Conservation (phyloP, 2,329 filamentous ascomycete species). For the Esteya vermicola region DNA sequence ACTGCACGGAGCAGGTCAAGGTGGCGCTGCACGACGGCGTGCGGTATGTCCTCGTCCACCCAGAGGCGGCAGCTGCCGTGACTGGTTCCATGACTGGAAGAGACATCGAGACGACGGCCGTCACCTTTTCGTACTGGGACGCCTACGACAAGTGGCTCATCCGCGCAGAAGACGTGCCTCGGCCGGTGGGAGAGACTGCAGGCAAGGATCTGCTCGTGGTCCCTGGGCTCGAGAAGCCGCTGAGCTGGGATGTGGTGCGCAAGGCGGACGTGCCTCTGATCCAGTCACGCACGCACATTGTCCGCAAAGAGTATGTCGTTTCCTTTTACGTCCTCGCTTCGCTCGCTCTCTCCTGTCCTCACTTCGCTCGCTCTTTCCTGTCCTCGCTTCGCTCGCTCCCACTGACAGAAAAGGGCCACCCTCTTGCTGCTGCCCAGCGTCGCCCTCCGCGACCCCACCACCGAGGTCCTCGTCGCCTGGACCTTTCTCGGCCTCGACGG, state of each 20-base stretch:
- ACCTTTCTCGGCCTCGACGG: slow-evolving; percentile 47
- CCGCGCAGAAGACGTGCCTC: slow-evolving; percentile 27
- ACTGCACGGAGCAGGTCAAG: slow-evolving; percentile 16
- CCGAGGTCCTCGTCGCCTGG: slow-evolving; percentile 50
- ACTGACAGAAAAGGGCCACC: slow-evolving; percentile 22
- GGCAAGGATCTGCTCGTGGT: slow-evolving; percentile 2
- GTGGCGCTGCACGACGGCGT: slow-evolving; percentile 26
- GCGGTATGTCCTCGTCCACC: slow-evolving; percentile 14
- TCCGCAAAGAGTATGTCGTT: slow-evolving; percentile 31
- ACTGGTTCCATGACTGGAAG: neutral
- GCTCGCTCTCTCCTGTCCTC: neutral
- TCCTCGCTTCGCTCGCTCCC: neutral
- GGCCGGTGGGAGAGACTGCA: neutral
- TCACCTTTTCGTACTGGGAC: slow-evolving; percentile 17
- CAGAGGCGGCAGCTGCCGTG: neutral
- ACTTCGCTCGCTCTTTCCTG: neutral
- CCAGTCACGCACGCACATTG: slow-evolving; percentile 38
- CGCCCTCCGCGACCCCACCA: slow-evolving; percentile 27
- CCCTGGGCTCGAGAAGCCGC: slow-evolving; percentile 18
- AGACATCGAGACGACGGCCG: slow-evolving; percentile 3
- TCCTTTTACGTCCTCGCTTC: neutral
- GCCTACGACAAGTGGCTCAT: slow-evolving; percentile 47
- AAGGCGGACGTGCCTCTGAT: slow-evolving; percentile 42
- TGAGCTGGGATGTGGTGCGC: slow-evolving; percentile 40
- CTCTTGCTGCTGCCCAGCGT: slow-evolving; percentile 30